phyloP scores from a whole-genome alignment of 2,329 filamentous ascomycete genomes.

The Colletotrichum sp. region DNA sequence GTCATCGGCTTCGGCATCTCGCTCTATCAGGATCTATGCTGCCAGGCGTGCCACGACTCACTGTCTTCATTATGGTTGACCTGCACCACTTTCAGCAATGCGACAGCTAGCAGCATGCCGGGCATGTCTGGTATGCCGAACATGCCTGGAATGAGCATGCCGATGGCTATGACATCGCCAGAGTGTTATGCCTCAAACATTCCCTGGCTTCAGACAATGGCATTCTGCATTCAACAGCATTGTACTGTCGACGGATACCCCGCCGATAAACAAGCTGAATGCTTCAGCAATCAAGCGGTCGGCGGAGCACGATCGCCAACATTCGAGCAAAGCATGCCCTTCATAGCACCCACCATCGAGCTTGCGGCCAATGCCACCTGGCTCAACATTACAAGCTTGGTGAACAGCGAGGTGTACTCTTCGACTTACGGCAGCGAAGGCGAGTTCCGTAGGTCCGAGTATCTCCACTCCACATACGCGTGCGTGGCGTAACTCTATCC shows the following conservation, averaged over 20 bases:
- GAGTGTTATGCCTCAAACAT: conserved; percentile 33
- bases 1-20: conserved; percentile 7
- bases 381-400: neutral
- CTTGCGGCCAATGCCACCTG: neutral
- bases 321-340: conserved; percentile 24
- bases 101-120: neutral
- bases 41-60: conserved; percentile 5
- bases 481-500: neutral
- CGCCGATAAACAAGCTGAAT: conserved; percentile 12
- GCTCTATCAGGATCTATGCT: neutral
- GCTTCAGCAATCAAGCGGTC: neutral
- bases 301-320: conserved; percentile 11
- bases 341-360: neutral
- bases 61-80: neutral
- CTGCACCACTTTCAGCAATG: neutral
- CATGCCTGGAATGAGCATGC: conserved; percentile 15
- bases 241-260: conserved; percentile 25
- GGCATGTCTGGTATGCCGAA: neutral
- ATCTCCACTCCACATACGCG: neutral
- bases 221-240: conserved; percentile 37
- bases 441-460: neutral
- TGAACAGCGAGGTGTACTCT: neutral
- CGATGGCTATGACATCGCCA: conserved; percentile 16
- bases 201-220: conserved; percentile 35
- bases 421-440: neutral